Conservation (phyloP, 208 protist species). For the Acanthamoeba castellanii region DNA sequence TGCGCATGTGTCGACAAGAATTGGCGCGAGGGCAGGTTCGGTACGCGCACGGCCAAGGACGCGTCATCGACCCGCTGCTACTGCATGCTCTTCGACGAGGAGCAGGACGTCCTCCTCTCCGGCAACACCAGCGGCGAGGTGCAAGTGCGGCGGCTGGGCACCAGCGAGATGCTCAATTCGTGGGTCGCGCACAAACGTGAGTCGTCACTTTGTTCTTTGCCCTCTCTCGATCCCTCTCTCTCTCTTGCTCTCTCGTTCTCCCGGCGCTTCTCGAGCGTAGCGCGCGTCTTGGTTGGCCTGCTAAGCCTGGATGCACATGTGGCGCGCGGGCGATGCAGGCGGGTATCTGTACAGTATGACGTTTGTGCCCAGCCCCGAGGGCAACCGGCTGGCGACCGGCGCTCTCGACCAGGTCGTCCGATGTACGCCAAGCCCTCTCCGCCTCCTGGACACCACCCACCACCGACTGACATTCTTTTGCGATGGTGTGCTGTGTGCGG, state of each 20-base stretch:
- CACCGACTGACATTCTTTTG: not conserved
- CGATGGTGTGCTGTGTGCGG: not conserved
- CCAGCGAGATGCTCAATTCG: not conserved
- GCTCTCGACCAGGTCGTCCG: constrained; percentile 18
- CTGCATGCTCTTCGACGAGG: constrained; percentile 24
- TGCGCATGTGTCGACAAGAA: not conserved
- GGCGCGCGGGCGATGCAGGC: not conserved
- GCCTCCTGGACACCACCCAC: not conserved
- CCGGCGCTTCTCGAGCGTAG: too few species aligned
- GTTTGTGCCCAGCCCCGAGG: constrained; percentile 6
- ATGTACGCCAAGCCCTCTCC: not conserved
- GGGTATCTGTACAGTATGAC: constrained; percentile 24
- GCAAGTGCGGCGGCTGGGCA: not conserved
- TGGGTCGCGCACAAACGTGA: constrained; percentile 30
- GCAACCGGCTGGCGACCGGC: not conserved
- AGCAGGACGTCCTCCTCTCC: constrained; percentile 2
- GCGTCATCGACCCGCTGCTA: not conserved
- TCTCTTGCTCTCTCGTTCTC: not conserved
- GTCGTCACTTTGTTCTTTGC: not conserved
- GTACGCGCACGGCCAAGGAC: not conserved
- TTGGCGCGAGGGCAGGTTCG: not conserved
- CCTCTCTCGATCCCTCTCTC: not conserved
- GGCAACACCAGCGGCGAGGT: constrained; percentile 48
- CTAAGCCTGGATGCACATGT: not conserved
- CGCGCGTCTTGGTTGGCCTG: too few species aligned